Base-by-base conservation (phyloP, 495 filamentous ascomycete genomes). In the Neurospora pannonica region DNA sequence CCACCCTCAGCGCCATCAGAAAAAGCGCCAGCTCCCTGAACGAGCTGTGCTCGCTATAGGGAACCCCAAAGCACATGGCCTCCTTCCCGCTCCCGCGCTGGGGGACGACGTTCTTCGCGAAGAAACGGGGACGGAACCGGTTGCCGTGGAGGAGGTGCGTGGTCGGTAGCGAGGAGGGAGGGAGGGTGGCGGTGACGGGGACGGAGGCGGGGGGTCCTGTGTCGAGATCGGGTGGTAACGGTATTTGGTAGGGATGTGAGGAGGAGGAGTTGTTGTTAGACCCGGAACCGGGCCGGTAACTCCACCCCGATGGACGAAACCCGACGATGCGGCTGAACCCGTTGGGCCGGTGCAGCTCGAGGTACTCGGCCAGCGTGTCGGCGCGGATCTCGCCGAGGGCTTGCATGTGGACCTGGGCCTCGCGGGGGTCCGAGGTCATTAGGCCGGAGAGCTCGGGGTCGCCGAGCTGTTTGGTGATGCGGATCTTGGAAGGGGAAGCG, bases 401-500 rank as follows among this genome's bases (percentile, higher is more conserved):
- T 74, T 97, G 95, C 95, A 99, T 97, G 84, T 99, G 96, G 0
- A 99, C 93, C 81, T 98, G 96, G 2, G 97, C 96, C 76, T 92
- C 92, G 31, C 84, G 84, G 0, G 96, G 95, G 78, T 97, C 83
- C 40, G 86, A 85, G 0, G 96, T 99, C 76, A 99, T 85, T 21
- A 91, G 87, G 2, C 88, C 85, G 62, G 89, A 84, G 13, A 99
- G 89, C 76, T 97, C 94, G 0, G 92, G 85, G 81, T 98, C 95
- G 80, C 95, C 94, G 13, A 99, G 88, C 72, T 91, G 92, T 15
- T 86, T 84, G 81, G 93, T 95, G n/a, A 98, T 92, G 70, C 89
- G 88, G 77, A 92, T 91, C 80, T 98, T 99, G 40, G 87, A 83
- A 0, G 93, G 86, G 1, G 93, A 89, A 0, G 97, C 95, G 78